Evolutionary conservation across 1,139 yeast genomes (phyloP).

Genomic region (Kodamaea fungicola): DNA sequence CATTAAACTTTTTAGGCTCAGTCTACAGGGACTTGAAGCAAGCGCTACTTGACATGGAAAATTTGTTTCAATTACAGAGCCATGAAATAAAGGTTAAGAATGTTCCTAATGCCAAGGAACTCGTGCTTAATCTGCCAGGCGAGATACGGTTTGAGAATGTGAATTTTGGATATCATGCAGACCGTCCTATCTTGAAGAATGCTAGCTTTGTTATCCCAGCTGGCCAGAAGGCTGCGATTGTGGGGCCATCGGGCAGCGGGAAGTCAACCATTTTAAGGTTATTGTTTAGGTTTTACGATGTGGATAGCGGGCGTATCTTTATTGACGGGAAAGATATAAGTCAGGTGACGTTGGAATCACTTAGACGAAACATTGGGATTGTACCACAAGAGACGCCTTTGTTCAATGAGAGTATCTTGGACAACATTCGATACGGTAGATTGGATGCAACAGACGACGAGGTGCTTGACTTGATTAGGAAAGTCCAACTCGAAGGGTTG

Average conservation of each 20-base stretch:
- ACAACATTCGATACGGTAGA: slow-evolving; percentile 85
- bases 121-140: slow-evolving; percentile 52
- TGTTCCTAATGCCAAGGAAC: slow-evolving; percentile 57
- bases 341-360: slow-evolving; percentile 68
- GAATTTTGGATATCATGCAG: slow-evolving; percentile 86
- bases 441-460: slow-evolving; percentile 72
- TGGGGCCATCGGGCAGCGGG: slow-evolving; percentile 95
- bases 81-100: slow-evolving; percentile 67
- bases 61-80: slow-evolving; percentile 77
- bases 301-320: slow-evolving; percentile 68
- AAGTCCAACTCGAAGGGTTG: slow-evolving; percentile 66
- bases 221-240: slow-evolving; percentile 87
- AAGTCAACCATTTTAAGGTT: slow-evolving; percentile 85
- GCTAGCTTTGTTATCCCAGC: slow-evolving; percentile 86
- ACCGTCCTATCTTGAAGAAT: slow-evolving; percentile 77
- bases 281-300: slow-evolving; percentile 84
- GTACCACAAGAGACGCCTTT: slow-evolving; percentile 98
- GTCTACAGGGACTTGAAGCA: slow-evolving; percentile 94
- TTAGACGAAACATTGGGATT: slow-evolving; percentile 76
- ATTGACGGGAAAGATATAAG: slow-evolving; percentile 90
- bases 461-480: slow-evolving; percentile 57
- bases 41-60: slow-evolving; percentile 89
- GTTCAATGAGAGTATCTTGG: slow-evolving; percentile 85
- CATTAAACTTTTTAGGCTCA: slow-evolving; percentile 88
- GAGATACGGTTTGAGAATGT: slow-evolving; percentile 89